phyloP scores from a whole-genome alignment of 768 basidiomycete genomes.

The Boletus bicolor region DNA sequence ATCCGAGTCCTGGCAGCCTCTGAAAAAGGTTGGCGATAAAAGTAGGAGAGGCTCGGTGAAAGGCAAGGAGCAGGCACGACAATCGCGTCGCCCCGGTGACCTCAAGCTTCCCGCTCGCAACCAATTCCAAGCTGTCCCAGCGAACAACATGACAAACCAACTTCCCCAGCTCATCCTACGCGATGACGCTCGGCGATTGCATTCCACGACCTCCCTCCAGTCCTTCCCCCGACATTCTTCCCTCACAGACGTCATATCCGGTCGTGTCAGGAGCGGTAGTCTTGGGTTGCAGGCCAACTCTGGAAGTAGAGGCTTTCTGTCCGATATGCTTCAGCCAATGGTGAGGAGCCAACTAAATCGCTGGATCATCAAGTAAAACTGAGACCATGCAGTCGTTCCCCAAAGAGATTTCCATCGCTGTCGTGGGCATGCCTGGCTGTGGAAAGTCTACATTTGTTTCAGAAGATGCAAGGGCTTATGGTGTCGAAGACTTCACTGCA shows the following conservation, averaged over 20 bases:
- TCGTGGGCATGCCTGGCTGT: constrained; percentile 74
- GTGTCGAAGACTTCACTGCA: constrained; percentile 42
- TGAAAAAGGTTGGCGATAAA: constrained; percentile 40
- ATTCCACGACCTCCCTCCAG: constrained; percentile 38
- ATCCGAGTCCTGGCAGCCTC: constrained; percentile 49
- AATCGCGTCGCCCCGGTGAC: constrained; percentile 52
- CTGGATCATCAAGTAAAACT: constrained; percentile 2
- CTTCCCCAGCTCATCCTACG: constrained; percentile 35
- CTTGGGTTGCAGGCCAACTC: constrained; percentile 42
- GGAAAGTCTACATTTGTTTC: constrained; percentile 84
- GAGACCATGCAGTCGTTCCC: constrained; percentile 22
- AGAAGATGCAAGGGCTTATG: constrained; percentile 67
- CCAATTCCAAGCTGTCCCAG: constrained; percentile 35
- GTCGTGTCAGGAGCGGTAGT: constrained; percentile 61
- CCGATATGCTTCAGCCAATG: constrained; percentile 20
- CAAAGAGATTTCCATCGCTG: constrained; percentile 57
- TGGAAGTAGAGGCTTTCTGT: constrained; percentile 14
- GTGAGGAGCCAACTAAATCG: constrained; percentile 19
- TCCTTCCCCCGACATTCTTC: constrained; percentile 34
- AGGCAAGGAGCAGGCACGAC: constrained; percentile 40
- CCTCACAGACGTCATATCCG: constrained; percentile 34
- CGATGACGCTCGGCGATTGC: constrained; percentile 39
- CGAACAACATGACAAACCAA: constrained; percentile 32
- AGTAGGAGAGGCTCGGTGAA: constrained; percentile 49
- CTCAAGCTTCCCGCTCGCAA: constrained; percentile 60